phyloP scores from a whole-genome alignment of 1,139 yeast species.

The Geotrichum europaeum region DNA sequence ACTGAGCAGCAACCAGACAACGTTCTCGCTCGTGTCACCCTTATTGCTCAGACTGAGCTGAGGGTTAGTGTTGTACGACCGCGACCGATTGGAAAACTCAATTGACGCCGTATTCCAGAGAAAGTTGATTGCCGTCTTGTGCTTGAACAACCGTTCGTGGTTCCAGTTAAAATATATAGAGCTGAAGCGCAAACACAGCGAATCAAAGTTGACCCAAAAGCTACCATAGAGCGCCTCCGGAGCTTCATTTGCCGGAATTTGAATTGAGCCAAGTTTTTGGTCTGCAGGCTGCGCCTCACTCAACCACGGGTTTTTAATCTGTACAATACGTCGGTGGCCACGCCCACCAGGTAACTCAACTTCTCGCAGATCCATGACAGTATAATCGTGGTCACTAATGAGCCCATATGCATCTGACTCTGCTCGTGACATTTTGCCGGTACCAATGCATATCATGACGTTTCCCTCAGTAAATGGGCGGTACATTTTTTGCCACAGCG shows the following conservation, averaged over 20 bases:
- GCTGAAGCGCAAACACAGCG: conserved; percentile 44
- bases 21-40: conserved; percentile 28
- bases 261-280: conserved; percentile 13
- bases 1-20: conserved; percentile 49
- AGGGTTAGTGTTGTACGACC: conserved; percentile 39
- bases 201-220: conserved; percentile 35
- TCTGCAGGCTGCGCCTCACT: conserved; percentile 17
- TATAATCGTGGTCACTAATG: conserved; percentile 65
- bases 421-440: conserved; percentile 45
- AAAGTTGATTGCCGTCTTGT: conserved; percentile 36
- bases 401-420: conserved; percentile 40
- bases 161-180: conserved; percentile 69
- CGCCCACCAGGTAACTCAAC: conserved; percentile 21
- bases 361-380: conserved; percentile 39
- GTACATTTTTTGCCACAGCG: conserved; percentile 37
- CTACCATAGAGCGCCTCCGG: conserved; percentile 18
- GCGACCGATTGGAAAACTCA: conserved; percentile 13
- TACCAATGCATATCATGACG: conserved; percentile 60
- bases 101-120: conserved; percentile 23
- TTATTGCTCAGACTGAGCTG: conserved; percentile 45
- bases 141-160: conserved; percentile 35
- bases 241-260: conserved; percentile 15
- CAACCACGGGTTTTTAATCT: conserved; percentile 54
- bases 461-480: conserved; percentile 34
- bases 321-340: conserved; percentile 23